Evolutionary conservation across 352 stramenopile genomes (phyloP).

Genomic region (Phytophthora aleatoria): DNA sequence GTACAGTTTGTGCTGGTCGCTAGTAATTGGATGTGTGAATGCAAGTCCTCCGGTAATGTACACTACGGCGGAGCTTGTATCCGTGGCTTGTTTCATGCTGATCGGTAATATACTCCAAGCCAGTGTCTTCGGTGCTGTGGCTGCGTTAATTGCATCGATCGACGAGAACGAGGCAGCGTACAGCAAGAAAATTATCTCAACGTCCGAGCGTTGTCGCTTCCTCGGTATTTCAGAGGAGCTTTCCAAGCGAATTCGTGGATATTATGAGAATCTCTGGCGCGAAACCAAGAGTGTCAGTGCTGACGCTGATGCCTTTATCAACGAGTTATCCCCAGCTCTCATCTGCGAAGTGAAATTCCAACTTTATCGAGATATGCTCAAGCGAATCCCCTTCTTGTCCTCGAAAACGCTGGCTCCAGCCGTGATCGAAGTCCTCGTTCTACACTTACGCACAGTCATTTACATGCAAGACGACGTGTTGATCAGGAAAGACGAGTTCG

Average conservation of each 20-base stretch:
- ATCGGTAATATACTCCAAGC: constrained; percentile 69
- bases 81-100: constrained; percentile 68
- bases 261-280: constrained; percentile 72
- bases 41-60: constrained; percentile 63
- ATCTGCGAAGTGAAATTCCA: constrained; percentile 83
- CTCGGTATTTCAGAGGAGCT: constrained; percentile 61
- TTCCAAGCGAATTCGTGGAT: constrained; percentile 51
- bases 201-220: constrained; percentile 66
- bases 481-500: constrained; percentile 72
- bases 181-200: constrained; percentile 71
- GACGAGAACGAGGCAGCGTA: constrained; percentile 68
- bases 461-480: constrained; percentile 85
- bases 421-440: constrained; percentile 77
- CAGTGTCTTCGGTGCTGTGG: constrained; percentile 71
- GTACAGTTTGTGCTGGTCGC: constrained; percentile 58
- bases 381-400: constrained; percentile 73
- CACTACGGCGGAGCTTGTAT: constrained; percentile 47
- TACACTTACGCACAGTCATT: constrained; percentile 79
- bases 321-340: constrained; percentile 67
- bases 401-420: constrained; percentile 58
- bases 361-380: constrained; percentile 80
- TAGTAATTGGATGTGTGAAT: constrained; percentile 68
- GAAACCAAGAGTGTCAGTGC: constrained; percentile 63
- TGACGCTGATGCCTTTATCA: constrained; percentile 76
- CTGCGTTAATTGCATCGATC: constrained; percentile 63